Base-by-base conservation (phyloP, 2,329 filamentous ascomycete genomes). In the Diplocarpon mali region DNA sequence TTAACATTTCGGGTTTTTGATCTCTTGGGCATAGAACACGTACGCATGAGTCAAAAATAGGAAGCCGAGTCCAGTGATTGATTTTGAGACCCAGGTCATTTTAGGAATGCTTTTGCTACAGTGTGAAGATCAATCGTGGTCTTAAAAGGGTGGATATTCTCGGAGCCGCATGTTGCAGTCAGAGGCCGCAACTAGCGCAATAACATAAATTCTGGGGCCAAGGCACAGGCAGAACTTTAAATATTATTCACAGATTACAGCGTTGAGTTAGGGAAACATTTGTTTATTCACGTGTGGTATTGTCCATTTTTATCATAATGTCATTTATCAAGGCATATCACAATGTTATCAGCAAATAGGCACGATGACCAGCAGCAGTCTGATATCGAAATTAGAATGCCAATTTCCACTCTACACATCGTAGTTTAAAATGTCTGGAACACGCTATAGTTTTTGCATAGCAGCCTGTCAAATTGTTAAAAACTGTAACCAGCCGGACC, bases 21-120 rank as follows among this genome's bases (percentile, higher is more conserved):
- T 12, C 11, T 32, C 3, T 9, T 12, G n/a, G 3, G 30, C 9
- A 32, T 3, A 10, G 30, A 12, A 12, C n/a, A 43, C 85, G 65
- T 80, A 95, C 90, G 89, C 85, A 66, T 95, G 90, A 37, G 80
- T 78, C 14, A 95, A 74, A 53, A 95, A 74, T 44, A 94, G 56
- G 11, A 90, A 70, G 52, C 90, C 90, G 48, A 89, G 66, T 47
- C 78, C 65, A 48, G 86, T 89, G 49, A 88, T 71, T 3, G 78
- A 65, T 51, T 77, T 80, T 16, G 85, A 83, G 52, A 85, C 64
- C 69, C 83, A 76, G 45, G 79, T 76, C 85, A 92, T 90, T 41
- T 49, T 60, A 31, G 29, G 31, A 17, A 5, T 31, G 27, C 16
- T 30, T 38, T 38, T n/a, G 34, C 35, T 17, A 29, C 28, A 35